phyloP scores from a whole-genome alignment of 805 yeast species.

The Nakazawaea wickerhamii region DNA sequence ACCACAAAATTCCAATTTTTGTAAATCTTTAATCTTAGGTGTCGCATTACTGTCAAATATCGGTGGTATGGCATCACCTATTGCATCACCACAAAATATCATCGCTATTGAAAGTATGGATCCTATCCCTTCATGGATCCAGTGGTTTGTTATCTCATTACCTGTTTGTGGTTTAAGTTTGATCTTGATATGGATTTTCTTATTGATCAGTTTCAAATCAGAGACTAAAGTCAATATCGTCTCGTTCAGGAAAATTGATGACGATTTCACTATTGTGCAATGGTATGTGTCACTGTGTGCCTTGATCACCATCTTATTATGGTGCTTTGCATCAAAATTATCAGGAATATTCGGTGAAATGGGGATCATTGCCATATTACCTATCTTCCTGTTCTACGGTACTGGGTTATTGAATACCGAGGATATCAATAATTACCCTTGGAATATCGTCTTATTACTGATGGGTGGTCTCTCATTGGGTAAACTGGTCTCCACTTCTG shows the following conservation, averaged over 20 bases:
- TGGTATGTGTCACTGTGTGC: slow-evolving; percentile 70
- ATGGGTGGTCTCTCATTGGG: slow-evolving; percentile 98
- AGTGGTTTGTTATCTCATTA: slow-evolving; percentile 85
- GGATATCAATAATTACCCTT: slow-evolving; percentile 91
- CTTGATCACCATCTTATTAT: slow-evolving; percentile 65
- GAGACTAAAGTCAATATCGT: slow-evolving; percentile 45
- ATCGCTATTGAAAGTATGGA: slow-evolving; percentile 85
- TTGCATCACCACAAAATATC: slow-evolving; percentile 94
- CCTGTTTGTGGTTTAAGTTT: slow-evolving; percentile 71
- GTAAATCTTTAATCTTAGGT: slow-evolving; percentile 81
- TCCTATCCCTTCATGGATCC: slow-evolving; percentile 81
- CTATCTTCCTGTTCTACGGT: slow-evolving; percentile 88
- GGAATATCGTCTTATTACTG: slow-evolving; percentile 94
- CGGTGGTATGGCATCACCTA: slow-evolving; percentile 97
- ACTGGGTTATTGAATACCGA: slow-evolving; percentile 82
- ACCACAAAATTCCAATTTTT: slow-evolving; percentile 72
- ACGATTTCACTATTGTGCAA: slow-evolving; percentile 66
- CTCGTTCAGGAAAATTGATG: slow-evolving; percentile 58
- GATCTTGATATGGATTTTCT: slow-evolving; percentile 65
- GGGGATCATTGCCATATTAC: slow-evolving; percentile 93
- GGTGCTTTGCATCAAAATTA: slow-evolving; percentile 84
- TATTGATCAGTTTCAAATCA: slow-evolving; percentile 59
- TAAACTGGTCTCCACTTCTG: slow-evolving; percentile 90
- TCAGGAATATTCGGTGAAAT: slow-evolving; percentile 81
- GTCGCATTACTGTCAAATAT: slow-evolving; percentile 89